Conservation (phyloP, 2,329 filamentous ascomycete genomes). For the Paecilomyces sp. region DNA sequence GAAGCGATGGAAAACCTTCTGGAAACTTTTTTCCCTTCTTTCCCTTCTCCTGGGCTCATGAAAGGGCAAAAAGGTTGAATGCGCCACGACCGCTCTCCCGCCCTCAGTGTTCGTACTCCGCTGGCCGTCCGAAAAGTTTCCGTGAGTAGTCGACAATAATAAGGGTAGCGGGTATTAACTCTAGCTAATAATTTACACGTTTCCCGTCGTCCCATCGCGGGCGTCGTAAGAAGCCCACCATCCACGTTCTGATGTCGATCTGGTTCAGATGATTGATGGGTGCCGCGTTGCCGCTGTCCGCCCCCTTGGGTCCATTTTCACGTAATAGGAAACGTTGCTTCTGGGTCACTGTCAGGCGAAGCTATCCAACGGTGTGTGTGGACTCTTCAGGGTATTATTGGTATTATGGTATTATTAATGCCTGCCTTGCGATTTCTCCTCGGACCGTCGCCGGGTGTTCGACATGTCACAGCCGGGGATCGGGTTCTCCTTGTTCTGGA, state of each 20-base stretch:
- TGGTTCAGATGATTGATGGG: neutral
- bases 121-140: neutral
- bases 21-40: constrained; percentile 1
- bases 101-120: neutral
- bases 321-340: neutral
- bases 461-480: neutral
- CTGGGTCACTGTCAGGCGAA: neutral
- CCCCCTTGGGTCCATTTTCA: neutral
- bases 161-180: neutral
- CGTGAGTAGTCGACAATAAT: neutral
- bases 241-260: neutral
- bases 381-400: neutral
- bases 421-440: neutral
- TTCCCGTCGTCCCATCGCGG: neutral
- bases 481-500: neutral
- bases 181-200: neutral
- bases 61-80: neutral
- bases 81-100: neutral
- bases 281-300: neutral
- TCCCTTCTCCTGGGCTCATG: neutral
- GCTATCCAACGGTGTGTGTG: neutral
- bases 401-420: neutral
- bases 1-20: constrained; percentile 6
- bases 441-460: neutral
- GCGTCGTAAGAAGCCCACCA: neutral